Percentiles rank a stretch among this genome's conserved stretches.
Conservation (phyloP, 768 basidiomycete genomes). For the Tulasnella sp. region DNA sequence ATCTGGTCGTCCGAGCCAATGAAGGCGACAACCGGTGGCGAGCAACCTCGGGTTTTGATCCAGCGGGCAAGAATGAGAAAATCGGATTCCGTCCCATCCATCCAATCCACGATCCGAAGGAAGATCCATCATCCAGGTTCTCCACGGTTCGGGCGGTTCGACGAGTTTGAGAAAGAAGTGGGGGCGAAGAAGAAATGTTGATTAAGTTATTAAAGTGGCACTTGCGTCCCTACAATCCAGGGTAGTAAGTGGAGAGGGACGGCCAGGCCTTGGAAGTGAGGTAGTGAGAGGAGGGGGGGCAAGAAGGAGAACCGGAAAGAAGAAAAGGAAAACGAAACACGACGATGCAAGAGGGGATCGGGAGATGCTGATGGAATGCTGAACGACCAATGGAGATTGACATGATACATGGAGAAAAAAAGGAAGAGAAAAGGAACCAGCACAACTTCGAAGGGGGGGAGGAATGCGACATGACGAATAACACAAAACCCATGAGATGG, state of each 20-base stretch:
- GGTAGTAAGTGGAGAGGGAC: conserved; percentile 30
- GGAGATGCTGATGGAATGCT: conserved; percentile 25
- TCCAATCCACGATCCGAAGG: not conserved
- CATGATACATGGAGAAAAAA: conserved; percentile 17
- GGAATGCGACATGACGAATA: conserved; percentile 31
- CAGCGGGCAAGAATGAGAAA: not conserved
- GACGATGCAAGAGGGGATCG: conserved; percentile 15
- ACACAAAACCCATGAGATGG: conserved; percentile 26
- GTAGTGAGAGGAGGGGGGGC: conserved; percentile 16
- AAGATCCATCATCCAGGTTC: conserved; percentile 10
- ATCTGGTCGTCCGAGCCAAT: conserved; percentile 4
- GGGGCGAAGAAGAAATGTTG: conserved; percentile 5
- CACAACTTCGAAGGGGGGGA: conserved; percentile 2
- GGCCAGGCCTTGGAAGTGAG: conserved; percentile 22
- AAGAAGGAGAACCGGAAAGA: not conserved
- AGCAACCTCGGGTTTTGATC: not conserved
- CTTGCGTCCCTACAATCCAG: conserved; percentile 32
- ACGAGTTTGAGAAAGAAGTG: conserved; percentile 1
- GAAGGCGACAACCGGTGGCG: conserved; percentile 10
- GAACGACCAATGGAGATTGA: conserved; percentile 23
- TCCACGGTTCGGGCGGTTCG: not conserved
- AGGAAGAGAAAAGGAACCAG: conserved; percentile 1
- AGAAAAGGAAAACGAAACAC: conserved; percentile 4
- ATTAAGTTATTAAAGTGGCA: conserved; percentile 33
- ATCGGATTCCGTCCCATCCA: not conserved